Conservation (phyloP, 2,329 filamentous ascomycete genomes). For the Colletotrichum sublineola region DNA sequence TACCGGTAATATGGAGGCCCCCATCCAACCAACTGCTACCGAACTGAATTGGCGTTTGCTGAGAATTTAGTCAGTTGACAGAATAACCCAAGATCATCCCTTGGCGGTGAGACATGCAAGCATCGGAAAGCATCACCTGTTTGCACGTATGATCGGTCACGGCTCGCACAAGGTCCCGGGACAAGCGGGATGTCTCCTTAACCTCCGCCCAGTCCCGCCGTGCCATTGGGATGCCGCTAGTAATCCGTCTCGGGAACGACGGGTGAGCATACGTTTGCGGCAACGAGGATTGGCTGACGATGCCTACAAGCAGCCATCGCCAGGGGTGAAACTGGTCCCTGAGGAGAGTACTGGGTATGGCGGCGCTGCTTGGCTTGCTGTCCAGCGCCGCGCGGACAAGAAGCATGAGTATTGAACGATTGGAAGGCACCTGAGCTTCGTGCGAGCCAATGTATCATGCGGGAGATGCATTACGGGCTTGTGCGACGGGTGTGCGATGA, state of each 20-base stretch:
- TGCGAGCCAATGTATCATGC: not conserved
- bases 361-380: not conserved
- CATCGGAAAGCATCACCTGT: not conserved
- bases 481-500: not conserved
- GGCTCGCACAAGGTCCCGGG: constrained; percentile 1
- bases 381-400: not conserved
- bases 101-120: not conserved
- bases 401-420: not conserved
- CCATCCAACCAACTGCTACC: not conserved
- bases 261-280: not conserved
- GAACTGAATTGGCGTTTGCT: not conserved
- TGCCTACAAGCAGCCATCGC: not conserved
- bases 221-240: not conserved
- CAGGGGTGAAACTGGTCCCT: not conserved
- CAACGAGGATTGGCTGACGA: not conserved
- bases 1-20: not conserved
- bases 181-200: constrained; percentile 20
- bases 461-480: not conserved
- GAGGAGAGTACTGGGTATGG: not conserved
- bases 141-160: not conserved
- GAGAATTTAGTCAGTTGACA: too few species aligned
- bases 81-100: not conserved
- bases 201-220: constrained; percentile 2
- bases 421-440: not conserved
- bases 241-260: constrained; percentile 4